Evolutionary conservation across 176 grass and related monocot species (phyloP).

Genomic region (Oryza glumipatula): DNA sequence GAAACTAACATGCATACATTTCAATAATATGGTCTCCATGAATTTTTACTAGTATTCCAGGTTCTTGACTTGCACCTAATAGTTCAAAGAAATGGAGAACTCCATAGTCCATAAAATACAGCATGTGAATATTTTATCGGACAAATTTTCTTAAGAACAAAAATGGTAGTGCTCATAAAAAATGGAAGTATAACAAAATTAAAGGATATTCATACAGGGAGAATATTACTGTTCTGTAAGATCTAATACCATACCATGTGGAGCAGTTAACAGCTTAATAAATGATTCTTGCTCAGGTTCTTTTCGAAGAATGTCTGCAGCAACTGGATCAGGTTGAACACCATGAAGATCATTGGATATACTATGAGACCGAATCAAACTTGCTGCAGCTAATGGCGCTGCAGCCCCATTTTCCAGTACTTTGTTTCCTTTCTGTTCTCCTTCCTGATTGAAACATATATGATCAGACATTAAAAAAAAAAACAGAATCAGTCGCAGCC

Average conservation of each 20-base stretch:
- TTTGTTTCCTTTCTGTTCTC: slow-evolving; percentile 61
- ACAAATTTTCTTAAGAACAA: slow-evolving; percentile 16
- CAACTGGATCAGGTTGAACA: slow-evolving; percentile 86
- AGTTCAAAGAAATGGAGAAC: slow-evolving; percentile 16
- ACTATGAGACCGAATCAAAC: slow-evolving; percentile 80
- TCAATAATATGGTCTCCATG: neutral
- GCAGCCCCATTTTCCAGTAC: slow-evolving; percentile 65
- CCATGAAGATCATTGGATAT: slow-evolving; percentile 90
- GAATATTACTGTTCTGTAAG: slow-evolving; percentile 12
- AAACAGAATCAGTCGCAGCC: slow-evolving; percentile 11
- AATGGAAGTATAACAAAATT: neutral
- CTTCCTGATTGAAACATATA: slow-evolving; percentile 55
- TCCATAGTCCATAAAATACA: slow-evolving; percentile 32
- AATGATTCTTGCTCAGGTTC: slow-evolving; percentile 94
- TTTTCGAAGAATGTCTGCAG: slow-evolving; percentile 98
- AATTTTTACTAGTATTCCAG: slow-evolving; percentile 4
- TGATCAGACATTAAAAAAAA: neutral
- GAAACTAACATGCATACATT: slow-evolving; percentile 1
- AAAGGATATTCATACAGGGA: neutral
- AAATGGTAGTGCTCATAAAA: neutral
- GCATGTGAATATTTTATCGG: slow-evolving; percentile 17
- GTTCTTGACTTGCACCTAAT: slow-evolving; percentile 15
- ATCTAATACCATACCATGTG: slow-evolving; percentile 61
- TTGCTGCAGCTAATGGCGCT: slow-evolving; percentile 61
- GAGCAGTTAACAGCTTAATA: slow-evolving; percentile 77